Conservation (phyloP, 2,329 filamentous ascomycete genomes). For the Pezizomycotina sp. region DNA sequence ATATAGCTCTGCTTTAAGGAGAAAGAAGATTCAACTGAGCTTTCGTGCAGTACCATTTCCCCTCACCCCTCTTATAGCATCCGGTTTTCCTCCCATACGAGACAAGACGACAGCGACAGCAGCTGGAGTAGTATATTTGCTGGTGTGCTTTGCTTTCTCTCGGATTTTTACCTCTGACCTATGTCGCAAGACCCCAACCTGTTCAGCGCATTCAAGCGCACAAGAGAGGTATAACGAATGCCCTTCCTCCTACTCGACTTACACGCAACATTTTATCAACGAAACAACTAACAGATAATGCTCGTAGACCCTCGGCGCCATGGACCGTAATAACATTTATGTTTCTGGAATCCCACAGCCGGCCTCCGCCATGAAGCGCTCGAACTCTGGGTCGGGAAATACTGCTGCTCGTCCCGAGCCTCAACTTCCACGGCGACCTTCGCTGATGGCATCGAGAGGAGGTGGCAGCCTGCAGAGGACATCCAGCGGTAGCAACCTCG, state of each 20-base stretch:
- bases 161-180: too few relatives aligned
- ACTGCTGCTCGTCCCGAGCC: conserved; percentile 40
- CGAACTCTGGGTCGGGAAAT: conserved; percentile 56
- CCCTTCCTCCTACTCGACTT: conserved; percentile 3
- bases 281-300: conserved; percentile 19
- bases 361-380: conserved; percentile 83
- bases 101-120: too few relatives aligned
- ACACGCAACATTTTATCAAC: conserved; percentile 15
- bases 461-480: conserved; percentile 36
- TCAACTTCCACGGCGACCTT: conserved; percentile 18
- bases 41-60: too few relatives aligned
- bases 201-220: conserved; percentile 26
- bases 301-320: conserved; percentile 62
- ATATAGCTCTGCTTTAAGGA: too few relatives aligned
- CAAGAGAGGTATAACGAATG: conserved; percentile 21
- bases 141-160: background rate
- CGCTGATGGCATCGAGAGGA: conserved; percentile 15
- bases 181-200: conserved; percentile 24
- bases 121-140: background rate
- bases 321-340: conserved; percentile 44
- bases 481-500: conserved; percentile 65
- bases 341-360: conserved; percentile 75
- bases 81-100: too few relatives aligned
- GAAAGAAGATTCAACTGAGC: too few relatives aligned
- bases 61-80: too few relatives aligned